Percentiles rank a stretch among this genome's conserved stretches.
Evolutionary conservation across 83 land plant genomes (phyloP).

Genomic region (Picea abies): DNA sequence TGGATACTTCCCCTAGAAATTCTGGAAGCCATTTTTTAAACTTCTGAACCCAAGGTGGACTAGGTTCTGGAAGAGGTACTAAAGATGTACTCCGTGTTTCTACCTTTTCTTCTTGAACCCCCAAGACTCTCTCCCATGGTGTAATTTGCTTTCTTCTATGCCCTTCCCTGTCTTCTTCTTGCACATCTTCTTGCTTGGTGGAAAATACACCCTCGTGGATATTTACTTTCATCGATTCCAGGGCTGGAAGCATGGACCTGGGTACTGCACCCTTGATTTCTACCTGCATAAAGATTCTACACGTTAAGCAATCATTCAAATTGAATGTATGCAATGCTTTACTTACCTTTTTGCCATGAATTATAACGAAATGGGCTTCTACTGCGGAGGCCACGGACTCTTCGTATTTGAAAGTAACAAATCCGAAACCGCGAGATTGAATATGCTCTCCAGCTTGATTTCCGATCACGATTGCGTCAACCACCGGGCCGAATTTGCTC

Average conservation of each 20-base stretch:
- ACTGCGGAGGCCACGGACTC: conserved; percentile 51
- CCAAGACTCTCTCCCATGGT: background rate
- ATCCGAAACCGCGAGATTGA: conserved; percentile 57
- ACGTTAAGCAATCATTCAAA: background rate
- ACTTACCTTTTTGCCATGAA: conserved; percentile 60
- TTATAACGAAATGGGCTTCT: conserved; percentile 54
- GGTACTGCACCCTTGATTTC: conserved; percentile 63
- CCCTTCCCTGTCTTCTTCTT: background rate
- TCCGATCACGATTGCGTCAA: conserved; percentile 63
- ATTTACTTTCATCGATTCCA: conserved; percentile 16
- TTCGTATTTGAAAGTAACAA: conserved; percentile 52
- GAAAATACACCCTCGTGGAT: background rate
- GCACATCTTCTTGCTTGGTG: background rate
- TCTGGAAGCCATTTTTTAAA: conserved; percentile 73
- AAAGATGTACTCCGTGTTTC: background rate
- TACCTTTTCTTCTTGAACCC: background rate
- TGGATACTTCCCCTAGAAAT: conserved; percentile 43
- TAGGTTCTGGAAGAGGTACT: background rate
- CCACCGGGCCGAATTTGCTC: conserved; percentile 62
- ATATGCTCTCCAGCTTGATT: conserved; percentile 40
- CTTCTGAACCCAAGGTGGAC: conserved; percentile 42
- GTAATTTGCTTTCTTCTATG: background rate
- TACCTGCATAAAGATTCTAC: conserved; percentile 34
- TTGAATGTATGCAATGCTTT: background rate
- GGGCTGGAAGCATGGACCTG: conserved; percentile 28